A percentile compares a stretch with the other conserved stretches of the same genome.
Conservation (phyloP, 2,329 filamentous ascomycete genomes). For the Elsinoe fawcettii region DNA sequence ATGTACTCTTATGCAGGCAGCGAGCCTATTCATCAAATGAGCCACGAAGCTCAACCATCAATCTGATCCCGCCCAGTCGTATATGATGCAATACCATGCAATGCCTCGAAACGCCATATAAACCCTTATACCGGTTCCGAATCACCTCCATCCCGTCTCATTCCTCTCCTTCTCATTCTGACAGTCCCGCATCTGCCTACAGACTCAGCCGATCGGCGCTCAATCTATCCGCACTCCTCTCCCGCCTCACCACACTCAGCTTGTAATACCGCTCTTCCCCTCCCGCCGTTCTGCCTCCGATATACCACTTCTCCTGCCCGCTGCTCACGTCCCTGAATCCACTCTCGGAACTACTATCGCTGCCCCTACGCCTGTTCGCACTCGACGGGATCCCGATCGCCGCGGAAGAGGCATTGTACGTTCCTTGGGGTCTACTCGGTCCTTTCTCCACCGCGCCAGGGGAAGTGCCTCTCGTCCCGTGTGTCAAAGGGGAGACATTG, state of each 20-base stretch:
- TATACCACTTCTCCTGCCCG: conserved; percentile 72
- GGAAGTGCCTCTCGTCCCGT: conserved; percentile 30
- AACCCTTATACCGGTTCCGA: neutral
- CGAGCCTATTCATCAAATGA: neutral
- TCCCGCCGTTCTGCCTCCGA: conserved; percentile 64
- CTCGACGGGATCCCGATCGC: conserved; percentile 12
- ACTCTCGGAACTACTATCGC: conserved; percentile 65
- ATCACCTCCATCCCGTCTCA: neutral
- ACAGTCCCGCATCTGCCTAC: conserved; percentile 39
- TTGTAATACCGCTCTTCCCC: conserved; percentile 81
- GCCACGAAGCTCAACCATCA: neutral
- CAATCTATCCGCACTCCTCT: conserved; percentile 65
- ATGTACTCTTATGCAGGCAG: conserved; percentile 8
- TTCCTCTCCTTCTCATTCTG: neutral
- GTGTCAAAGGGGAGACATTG: conserved; percentile 31
- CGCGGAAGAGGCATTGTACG: conserved; percentile 1
- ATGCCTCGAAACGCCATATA: neutral
- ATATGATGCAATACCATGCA: conserved; percentile 1
- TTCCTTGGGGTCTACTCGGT: neutral
- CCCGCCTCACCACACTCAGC: conserved; percentile 64
- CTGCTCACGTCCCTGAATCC: conserved; percentile 66
- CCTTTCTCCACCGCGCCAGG: conserved; percentile 18
- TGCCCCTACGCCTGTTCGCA: conserved; percentile 49
- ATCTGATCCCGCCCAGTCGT: neutral
- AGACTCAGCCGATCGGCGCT: conserved; percentile 69